Conservation (phyloP, 177 flowering plant genomes). For the Telopea speciosissima region DNA sequence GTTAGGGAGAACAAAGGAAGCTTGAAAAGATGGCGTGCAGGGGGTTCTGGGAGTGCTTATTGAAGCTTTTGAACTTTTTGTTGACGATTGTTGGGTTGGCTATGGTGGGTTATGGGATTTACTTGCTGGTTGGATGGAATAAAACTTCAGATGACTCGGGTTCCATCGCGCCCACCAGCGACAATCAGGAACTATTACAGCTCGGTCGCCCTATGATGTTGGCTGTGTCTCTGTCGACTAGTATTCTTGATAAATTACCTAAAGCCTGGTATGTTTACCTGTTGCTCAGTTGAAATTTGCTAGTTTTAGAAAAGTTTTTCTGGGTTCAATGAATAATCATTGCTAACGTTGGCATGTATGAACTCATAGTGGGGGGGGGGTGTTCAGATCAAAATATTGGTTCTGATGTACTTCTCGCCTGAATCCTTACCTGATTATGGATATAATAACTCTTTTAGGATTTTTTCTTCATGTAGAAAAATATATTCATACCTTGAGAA, state of each 20-base stretch:
- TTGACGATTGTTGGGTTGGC: conserved; percentile 76
- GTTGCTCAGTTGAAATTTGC: not conserved
- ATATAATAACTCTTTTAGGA: not conserved
- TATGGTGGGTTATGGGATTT: conserved; percentile 92
- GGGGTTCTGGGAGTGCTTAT: conserved; percentile 70
- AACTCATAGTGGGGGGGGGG: not conserved
- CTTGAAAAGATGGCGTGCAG: conserved; percentile 58
- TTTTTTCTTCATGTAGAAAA: not conserved
- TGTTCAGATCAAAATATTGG: not conserved
- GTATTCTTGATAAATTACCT: conserved; percentile 62
- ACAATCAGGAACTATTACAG: conserved; percentile 24
- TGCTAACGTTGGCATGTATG: not conserved
- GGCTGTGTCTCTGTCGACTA: conserved; percentile 48
- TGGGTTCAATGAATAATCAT: not conserved
- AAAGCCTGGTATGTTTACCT: conserved; percentile 67
- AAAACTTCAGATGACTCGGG: conserved; percentile 17
- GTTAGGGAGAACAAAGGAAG: conserved; percentile 3
- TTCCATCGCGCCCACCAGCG: conserved; percentile 16
- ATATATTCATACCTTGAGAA: not conserved
- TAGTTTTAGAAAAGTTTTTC: not conserved
- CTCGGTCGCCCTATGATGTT: conserved; percentile 81
- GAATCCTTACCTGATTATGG: not conserved
- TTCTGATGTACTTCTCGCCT: not conserved
- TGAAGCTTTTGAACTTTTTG: conserved; percentile 82
- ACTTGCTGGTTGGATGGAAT: conserved; percentile 66